Conservation (phyloP, 2,329 filamentous ascomycete species). For the Torrubiella hemipterigena region DNA sequence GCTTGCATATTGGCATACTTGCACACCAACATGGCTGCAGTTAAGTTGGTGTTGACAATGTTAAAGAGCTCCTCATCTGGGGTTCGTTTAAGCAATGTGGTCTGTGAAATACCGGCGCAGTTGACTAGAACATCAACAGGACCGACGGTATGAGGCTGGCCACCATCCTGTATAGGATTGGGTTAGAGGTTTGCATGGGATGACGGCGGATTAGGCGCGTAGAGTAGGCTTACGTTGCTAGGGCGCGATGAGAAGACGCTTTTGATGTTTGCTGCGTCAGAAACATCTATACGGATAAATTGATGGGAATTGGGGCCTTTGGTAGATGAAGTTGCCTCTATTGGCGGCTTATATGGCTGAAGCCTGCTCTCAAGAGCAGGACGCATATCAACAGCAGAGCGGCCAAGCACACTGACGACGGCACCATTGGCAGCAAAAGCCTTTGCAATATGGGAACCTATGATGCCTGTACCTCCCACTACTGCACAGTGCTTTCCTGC, state of each 20-base stretch:
- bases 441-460: slow-evolving; percentile 55
- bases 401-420: slow-evolving; percentile 47
- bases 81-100: slow-evolving; percentile 48
- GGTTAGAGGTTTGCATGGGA: not conserved
- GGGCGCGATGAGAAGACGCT: slow-evolving; percentile 14
- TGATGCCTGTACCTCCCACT: slow-evolving; percentile 59
- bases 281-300: slow-evolving; percentile 22
- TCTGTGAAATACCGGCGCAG: slow-evolving; percentile 62
- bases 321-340: not conserved
- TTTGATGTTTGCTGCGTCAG: slow-evolving; percentile 16
- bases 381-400: slow-evolving; percentile 34
- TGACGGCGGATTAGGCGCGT: not conserved
- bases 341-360: slow-evolving; percentile 11
- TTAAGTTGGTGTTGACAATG: slow-evolving; percentile 60
- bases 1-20: slow-evolving; percentile 26
- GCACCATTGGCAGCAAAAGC: slow-evolving; percentile 54
- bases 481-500: slow-evolving; percentile 44
- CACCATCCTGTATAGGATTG: not conserved
- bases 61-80: slow-evolving; percentile 35
- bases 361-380: slow-evolving; percentile 24
- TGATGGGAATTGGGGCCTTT: slow-evolving; percentile 15
- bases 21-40: slow-evolving; percentile 51
- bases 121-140: slow-evolving; percentile 57
- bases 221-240: not conserved
- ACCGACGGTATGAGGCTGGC: slow-evolving; percentile 17